These are phyloP conservation scores for Mycena rosella DNA, from an alignment of 768 basidiomycete genomes.

Conservation along the genomic window DNA sequence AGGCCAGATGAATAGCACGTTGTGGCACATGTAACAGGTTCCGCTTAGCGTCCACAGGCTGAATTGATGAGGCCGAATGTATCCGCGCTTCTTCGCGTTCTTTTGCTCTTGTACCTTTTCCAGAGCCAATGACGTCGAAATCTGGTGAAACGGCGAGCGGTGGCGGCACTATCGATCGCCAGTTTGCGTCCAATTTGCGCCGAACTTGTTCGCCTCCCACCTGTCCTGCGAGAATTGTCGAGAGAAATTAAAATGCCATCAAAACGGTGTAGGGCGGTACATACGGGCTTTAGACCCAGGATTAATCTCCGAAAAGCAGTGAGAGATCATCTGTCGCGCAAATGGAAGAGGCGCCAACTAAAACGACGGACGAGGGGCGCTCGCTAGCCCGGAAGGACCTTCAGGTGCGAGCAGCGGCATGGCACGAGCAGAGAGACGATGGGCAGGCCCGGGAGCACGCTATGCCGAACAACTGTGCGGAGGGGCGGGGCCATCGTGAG, in stretches of 20 bases:
- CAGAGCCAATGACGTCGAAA: slow-evolving; percentile 9
- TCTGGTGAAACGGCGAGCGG: not conserved
- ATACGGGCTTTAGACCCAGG: slow-evolving; percentile 2
- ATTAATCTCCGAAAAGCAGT: slow-evolving; percentile 29
- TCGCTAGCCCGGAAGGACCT: slow-evolving; percentile 6
- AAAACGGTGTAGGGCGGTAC: not conserved
- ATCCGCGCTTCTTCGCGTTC: slow-evolving; percentile 19
- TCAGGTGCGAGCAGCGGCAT: not conserved
- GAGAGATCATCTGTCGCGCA: slow-evolving; percentile 20
- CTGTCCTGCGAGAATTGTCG: not conserved
- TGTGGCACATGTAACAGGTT: slow-evolving; percentile 26
- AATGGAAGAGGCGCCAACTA: slow-evolving; percentile 9
- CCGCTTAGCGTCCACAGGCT: slow-evolving; percentile 17
- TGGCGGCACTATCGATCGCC: slow-evolving; percentile 10
- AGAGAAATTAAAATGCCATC: not conserved
- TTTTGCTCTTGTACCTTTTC: slow-evolving; percentile 21
- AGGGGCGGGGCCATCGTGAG: not conserved
- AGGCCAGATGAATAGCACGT: slow-evolving; percentile 6
- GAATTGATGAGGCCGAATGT: slow-evolving; percentile 12
- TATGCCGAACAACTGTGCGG: slow-evolving; percentile 6
- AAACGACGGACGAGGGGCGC: slow-evolving; percentile 5
- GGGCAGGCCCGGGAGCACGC: not conserved
- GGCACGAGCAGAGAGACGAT: slow-evolving; percentile 3
- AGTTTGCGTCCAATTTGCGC: not conserved
- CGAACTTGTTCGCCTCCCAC: not conserved